Base-by-base conservation (phyloP, 176 grass and related monocot species). In the Eragrostis curvula region DNA sequence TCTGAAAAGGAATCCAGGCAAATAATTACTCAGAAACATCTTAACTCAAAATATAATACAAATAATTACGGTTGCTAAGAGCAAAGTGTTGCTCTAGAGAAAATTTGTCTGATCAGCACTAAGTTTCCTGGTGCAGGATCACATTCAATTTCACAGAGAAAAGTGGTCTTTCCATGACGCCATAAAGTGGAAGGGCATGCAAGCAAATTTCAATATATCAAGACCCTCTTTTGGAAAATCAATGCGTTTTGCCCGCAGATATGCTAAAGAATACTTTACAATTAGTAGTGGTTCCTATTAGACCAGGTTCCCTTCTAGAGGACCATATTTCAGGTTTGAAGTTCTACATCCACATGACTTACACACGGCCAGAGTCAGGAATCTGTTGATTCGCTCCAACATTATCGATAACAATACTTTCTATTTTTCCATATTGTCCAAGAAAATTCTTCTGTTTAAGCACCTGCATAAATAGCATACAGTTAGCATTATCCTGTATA, bases 391-490 rank as follows among this genome's bases (percentile, higher is more conserved):
- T 84, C n/a, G 85, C 71, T 83, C 87, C 85, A 88, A 93, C 25
- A 59, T 91, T 87, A 36, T 81, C 87, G 11, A 87, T 78, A 85
- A 90, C 81, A 82, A 93, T 74, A 68, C 48, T 90, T 66, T 82
- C 67, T 75, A 93, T 90, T 79, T 93, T 93, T 44, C 91, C 91
- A 93, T 93, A 93, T 46, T 93, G 87, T 58, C 87, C 88, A 57
- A 93, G 83, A 79, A 79, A 90, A 79, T 78, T 63, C 41, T 85
- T 90, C 63, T 90, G 88, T 58, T 74, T 90, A 45, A 93, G 77
- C 47, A 73, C 39, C 91, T 90, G 88, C 47, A 75, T 16, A 61
- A 83, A 87, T 16, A 66, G 44, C 20, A 29, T 68, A 79, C 5
- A 70, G 17, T 85, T 51, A 75, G 63, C 7, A 42, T 55, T 36